Evolutionary conservation across 108 stramenopile genomes (phyloP).

Genomic region (Skeletonema grethae): DNA sequence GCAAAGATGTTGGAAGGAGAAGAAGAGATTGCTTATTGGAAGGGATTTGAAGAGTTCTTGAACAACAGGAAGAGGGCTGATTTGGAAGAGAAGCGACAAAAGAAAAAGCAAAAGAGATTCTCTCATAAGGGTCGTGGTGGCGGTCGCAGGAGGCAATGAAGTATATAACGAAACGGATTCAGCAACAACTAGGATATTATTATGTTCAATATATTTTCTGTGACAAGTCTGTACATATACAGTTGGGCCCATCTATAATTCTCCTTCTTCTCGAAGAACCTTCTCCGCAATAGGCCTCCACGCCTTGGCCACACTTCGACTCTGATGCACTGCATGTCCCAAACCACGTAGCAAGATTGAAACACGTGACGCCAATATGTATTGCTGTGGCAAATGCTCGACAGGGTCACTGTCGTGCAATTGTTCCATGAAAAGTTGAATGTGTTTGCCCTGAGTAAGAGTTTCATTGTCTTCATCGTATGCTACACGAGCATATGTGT

Average conservation of each 20-base stretch:
- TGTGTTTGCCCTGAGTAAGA: slow-evolving; percentile 72
- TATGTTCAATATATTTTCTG: not conserved
- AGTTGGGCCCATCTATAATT: slow-evolving; percentile 11
- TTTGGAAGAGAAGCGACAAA: slow-evolving; percentile 56
- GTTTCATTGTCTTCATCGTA: slow-evolving; percentile 75
- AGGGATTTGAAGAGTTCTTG: slow-evolving; percentile 76
- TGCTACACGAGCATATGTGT: slow-evolving; percentile 70
- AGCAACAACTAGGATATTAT: not conserved
- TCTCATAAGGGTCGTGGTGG: slow-evolving; percentile 4
- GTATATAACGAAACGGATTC: too few species aligned
- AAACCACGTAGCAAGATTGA: slow-evolving; percentile 77
- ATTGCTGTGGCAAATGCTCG: slow-evolving; percentile 63
- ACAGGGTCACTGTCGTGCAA: slow-evolving; percentile 72
- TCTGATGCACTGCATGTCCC: slow-evolving; percentile 77
- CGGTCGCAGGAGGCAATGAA: slow-evolving; percentile 3
- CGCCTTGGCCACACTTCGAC: slow-evolving; percentile 62
- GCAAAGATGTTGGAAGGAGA: slow-evolving; percentile 79
- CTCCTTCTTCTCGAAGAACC: slow-evolving; percentile 61
- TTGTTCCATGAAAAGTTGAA: slow-evolving; percentile 84
- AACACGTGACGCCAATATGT: slow-evolving; percentile 69
- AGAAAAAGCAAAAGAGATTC: slow-evolving; percentile 24
- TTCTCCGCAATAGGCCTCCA: slow-evolving; percentile 80
- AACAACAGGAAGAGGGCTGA: slow-evolving; percentile 63
- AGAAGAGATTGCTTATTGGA: slow-evolving; percentile 86
- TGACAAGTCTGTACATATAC: not conserved